phyloP scores from a whole-genome alignment of 2,329 filamentous ascomycete species.

The Fusarium sp. region DNA sequence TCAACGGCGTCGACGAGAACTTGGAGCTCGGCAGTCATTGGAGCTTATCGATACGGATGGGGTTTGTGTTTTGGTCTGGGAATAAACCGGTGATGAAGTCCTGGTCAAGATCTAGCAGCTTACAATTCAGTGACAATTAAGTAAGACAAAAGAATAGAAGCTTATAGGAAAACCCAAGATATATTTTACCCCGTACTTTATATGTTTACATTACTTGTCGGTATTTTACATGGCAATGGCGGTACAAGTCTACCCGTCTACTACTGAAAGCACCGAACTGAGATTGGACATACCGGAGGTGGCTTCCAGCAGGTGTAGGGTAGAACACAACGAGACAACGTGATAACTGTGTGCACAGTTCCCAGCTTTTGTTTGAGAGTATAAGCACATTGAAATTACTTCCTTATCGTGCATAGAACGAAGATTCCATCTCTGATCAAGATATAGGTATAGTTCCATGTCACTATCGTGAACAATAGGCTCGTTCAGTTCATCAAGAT shows the following conservation, averaged over 20 bases:
- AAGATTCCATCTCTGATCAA: too few species aligned
- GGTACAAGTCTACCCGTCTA: not conserved
- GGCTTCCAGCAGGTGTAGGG: not conserved
- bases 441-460: too few species aligned
- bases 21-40: slow-evolving; percentile 1
- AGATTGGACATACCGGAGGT: not conserved
- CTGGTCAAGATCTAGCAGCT: not conserved
- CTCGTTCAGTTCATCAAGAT: too few species aligned
- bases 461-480: too few species aligned
- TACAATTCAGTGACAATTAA: not conserved
- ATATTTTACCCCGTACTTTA: too few species aligned
- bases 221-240: not conserved
- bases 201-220: not conserved
- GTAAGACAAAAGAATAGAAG: not conserved
- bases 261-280: not conserved
- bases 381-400: too few species aligned
- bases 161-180: rapidly evolving
- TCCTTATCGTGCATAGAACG: too few species aligned
- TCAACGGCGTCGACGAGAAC: slow-evolving; percentile 4
- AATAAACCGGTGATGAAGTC: not conserved
- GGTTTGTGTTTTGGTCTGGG: not conserved
- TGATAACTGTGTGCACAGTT: too few species aligned
- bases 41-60: not conserved
- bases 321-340: not conserved
- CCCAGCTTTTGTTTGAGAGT: too few species aligned